Base-by-base conservation (phyloP, 805 yeast species). In the Candida morakotiae region DNA sequence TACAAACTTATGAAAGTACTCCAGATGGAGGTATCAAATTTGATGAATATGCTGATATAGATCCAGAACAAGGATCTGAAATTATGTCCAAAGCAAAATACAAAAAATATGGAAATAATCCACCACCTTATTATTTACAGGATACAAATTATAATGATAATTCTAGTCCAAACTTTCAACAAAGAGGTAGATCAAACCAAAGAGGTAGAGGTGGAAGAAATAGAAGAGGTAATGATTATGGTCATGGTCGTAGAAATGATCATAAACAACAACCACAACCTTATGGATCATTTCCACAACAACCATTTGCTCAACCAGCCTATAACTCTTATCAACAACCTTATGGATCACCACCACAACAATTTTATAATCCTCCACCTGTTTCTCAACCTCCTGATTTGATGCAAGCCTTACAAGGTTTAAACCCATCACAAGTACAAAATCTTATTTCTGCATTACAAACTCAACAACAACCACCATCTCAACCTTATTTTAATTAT, bases 31-130 rank as follows among this genome's bases (percentile, higher is more conserved):
- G 85, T 11, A 77, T 86, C 8, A 79, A 79, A 46, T 89, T 83
- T 56, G 95, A 87, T 51, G 96, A 88, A 52, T 88, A 87, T 52
- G 71, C 82, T 3, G 74, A 76, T 32, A 69, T 87, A n/a, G 78
- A 80, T 3, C 63, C 79, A 8, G 76, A 77, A 26, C 82, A 77
- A 30, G 89, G 89, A 0, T 72, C 81, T 10, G 78, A 77, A 33
- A 59, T 83, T 15, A 46, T 82, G n/a, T 48, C 58, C 3, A 69
- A 66, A 39, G 72, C 71, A 4, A 74, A 68, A 40, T 53, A 51
- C 25, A 53, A 53, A 32, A 49, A 50, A 33, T 44, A 49, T 33
- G 57, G 55, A 8, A 30, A 33, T 13, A 45, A 39, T 18, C 35
- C 47, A 27, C 53, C 54, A 20, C 34, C 39, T 15, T 47, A 47